A percentile compares a stretch with the other conserved stretches of the same genome.
These are phyloP conservation scores for Pontederia paniculata DNA, from an alignment of 176 grass and related monocot genomes.

Conservation along the genomic window DNA sequence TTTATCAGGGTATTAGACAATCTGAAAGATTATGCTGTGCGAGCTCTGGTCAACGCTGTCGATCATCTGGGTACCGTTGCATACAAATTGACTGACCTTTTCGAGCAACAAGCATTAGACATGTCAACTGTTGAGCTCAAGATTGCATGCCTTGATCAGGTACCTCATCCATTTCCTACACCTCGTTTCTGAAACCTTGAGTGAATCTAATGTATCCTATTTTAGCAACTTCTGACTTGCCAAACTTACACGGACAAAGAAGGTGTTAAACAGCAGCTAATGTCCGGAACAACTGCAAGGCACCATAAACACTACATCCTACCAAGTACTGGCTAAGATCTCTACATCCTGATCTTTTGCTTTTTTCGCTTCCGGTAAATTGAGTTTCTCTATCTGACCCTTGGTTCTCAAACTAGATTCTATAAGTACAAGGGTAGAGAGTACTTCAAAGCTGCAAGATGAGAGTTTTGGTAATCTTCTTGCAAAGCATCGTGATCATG, in stretches of 20 bases:
- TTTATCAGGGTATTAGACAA: constrained; percentile 78
- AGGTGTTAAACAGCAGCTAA: constrained; percentile 71
- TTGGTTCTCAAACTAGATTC: constrained; percentile 31
- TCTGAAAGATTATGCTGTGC: constrained; percentile 84
- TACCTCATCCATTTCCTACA: constrained; percentile 7
- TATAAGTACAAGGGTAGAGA: constrained; percentile 35
- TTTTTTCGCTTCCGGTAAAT: not conserved
- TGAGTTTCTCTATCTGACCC: constrained; percentile 15
- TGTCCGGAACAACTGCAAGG: constrained; percentile 37
- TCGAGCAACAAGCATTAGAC: constrained; percentile 75
- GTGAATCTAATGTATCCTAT: constrained; percentile 15
- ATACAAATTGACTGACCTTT: constrained; percentile 75
- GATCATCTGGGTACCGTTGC: constrained; percentile 94
- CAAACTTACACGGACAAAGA: constrained; percentile 92
- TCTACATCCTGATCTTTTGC: not conserved
- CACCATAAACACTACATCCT: constrained; percentile 84
- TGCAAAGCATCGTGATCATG: constrained; percentile 42
- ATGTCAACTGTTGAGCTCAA: constrained; percentile 48
- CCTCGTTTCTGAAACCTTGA: constrained; percentile 13
- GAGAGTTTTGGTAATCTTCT: constrained; percentile 29
- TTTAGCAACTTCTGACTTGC: constrained; percentile 67
- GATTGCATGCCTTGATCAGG: constrained; percentile 78
- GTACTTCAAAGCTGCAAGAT: constrained; percentile 39
- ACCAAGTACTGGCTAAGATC: constrained; percentile 43
- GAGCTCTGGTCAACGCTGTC: constrained; percentile 83